A percentile compares a stretch with the other conserved stretches of the same genome.
These are phyloP conservation scores for Tylopilus sp. DNA, from an alignment of 1,284 basidiomycete species.

Conservation along the genomic window DNA sequence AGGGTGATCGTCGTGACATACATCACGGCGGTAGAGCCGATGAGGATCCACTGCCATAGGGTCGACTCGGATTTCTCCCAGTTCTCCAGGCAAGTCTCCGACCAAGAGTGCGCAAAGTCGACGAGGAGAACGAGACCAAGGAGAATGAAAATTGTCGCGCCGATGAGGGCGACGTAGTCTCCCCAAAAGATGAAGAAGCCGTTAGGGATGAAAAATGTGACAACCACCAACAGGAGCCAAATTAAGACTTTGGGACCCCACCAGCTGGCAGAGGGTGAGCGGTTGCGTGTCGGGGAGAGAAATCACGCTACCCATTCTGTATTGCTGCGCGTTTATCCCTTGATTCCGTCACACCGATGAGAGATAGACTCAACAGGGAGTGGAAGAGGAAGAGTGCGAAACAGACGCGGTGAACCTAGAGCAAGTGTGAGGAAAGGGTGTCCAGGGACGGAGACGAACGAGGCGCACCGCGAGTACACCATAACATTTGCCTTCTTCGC, in stretches of 20 bases:
- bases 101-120: conserved; percentile 99
- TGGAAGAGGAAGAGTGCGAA: conserved; percentile 94
- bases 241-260: conserved; percentile 96
- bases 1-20: conserved; percentile 82
- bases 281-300: neutral
- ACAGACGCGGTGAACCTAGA: conserved; percentile 91
- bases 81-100: conserved; percentile 92
- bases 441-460: neutral
- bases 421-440: neutral
- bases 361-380: conserved; percentile 69
- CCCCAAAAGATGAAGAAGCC: conserved; percentile 96
- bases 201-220: conserved; percentile 92
- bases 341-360: conserved; percentile 89
- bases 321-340: conserved; percentile 88
- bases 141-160: conserved; percentile 92
- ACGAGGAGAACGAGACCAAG: conserved; percentile 96
- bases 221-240: conserved; percentile 74
- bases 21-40: conserved; percentile 89
- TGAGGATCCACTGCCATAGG: conserved; percentile 95
- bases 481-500: conserved; percentile 89
- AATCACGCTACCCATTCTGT: conserved; percentile 83
- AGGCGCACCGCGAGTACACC: conserved; percentile 87
- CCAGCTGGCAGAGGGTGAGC: conserved; percentile 58
- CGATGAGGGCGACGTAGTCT: conserved; percentile 87
- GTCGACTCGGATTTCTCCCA: conserved; percentile 89